Percentiles rank a stretch among this genome's conserved stretches.
Conservation (phyloP, 1,139 yeast species). For the Geotrichum cucujoidarum region DNA sequence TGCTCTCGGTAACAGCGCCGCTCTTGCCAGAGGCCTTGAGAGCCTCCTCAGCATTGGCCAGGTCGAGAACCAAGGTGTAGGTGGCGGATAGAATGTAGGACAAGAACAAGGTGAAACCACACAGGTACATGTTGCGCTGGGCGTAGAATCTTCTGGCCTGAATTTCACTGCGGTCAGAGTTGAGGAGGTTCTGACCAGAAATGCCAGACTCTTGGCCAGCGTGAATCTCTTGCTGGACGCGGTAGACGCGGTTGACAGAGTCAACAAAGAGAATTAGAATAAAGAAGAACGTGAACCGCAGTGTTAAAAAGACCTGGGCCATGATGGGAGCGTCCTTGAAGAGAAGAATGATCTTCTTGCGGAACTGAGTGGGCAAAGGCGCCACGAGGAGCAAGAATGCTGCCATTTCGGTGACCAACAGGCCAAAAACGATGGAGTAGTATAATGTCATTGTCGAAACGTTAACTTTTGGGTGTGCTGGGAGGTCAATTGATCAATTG, state of each 20-base stretch:
- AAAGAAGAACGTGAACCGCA: slow-evolving; percentile 80
- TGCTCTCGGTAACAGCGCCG: slow-evolving; percentile 16
- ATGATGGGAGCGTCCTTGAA: slow-evolving; percentile 69
- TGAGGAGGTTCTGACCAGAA: slow-evolving; percentile 3
- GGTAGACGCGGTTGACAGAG: slow-evolving; percentile 76
- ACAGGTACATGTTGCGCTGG: slow-evolving; percentile 93
- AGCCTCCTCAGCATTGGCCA: slow-evolving; percentile 56
- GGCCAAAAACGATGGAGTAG: slow-evolving; percentile 67
- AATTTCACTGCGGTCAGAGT: slow-evolving; percentile 62
- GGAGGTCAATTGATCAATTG: not conserved
- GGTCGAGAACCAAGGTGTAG: slow-evolving; percentile 71
- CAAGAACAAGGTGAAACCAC: slow-evolving; percentile 91
- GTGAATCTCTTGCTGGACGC: slow-evolving; percentile 55
- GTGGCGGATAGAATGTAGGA: slow-evolving; percentile 83
- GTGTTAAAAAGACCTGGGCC: slow-evolving; percentile 67
- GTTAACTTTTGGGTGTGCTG: too few species aligned
- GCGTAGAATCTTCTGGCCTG: slow-evolving; percentile 92
- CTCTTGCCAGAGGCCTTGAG: slow-evolving; percentile 11
- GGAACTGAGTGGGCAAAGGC: slow-evolving; percentile 74
- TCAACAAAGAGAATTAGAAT: slow-evolving; percentile 81
- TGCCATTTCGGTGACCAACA: slow-evolving; percentile 71
- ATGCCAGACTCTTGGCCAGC: slow-evolving; percentile 19
- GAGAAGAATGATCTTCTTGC: slow-evolving; percentile 62
- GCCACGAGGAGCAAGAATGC: slow-evolving; percentile 75
- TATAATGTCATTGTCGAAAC: slow-evolving; percentile 63